Base-by-base conservation (phyloP, 176 grass and related monocot genomes). In the Pontederia paniculata region DNA sequence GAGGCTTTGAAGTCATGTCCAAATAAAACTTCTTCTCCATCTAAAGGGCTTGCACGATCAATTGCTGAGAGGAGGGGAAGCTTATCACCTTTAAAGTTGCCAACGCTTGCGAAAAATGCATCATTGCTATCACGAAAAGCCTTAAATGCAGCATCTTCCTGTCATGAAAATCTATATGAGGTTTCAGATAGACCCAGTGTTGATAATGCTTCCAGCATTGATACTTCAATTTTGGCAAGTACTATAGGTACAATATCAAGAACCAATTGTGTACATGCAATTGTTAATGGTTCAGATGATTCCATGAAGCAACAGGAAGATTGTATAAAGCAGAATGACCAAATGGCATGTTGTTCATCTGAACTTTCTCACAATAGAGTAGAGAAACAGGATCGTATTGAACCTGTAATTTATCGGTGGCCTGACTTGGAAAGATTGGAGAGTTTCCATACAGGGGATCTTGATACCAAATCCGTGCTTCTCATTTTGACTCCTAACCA, bases 31-130 rank as follows among this genome's bases (percentile, higher is more conserved):
- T 59, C 15, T 63, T 91, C 78, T 77, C 78, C 76, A 47, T 78
- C 81, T 46, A 97, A 87, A 69, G 14, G 12, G 2, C 37, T 42
- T 10, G 67, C 48, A 54, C 68, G 76, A 28, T 96, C 85, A 20
- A 86, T 96, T 76, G 90, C 90, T 54, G 90, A 96, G 79, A 86
- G 90, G 80, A 89, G 90, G 72, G 85, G 90, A 28, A 78, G 82
- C 21, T 89, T 96, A 85, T 89, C 74, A 57, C 56, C 64, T 66
- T 74, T 96, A 62, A 89, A 96, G 74, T 57, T 96, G 62, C 74
- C 81, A 79, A 73, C 77, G 44, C 60, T 91, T 10, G 70, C 74
- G 46, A 91, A 91, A 74, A 78, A 80, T 66, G 76, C 77, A 55
- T 65, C 80, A 67, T 69, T 84, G 17, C 56, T 72, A 1, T 83